Conservation (phyloP, 2,329 filamentous ascomycete genomes). For the Uncinocarpus reesii region DNA sequence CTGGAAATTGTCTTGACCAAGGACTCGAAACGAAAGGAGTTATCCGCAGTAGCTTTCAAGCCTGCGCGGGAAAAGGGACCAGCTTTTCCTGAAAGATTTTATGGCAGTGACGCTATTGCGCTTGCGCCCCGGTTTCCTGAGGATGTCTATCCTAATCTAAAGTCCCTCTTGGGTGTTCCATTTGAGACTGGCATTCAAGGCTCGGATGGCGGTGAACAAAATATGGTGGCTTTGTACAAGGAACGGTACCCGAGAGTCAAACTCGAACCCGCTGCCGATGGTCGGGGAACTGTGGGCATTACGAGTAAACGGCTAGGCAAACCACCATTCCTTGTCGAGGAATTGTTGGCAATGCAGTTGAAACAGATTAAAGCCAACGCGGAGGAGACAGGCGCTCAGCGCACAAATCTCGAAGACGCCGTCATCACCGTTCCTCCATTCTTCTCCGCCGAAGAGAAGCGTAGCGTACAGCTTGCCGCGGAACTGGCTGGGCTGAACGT, state of each 20-base stretch:
- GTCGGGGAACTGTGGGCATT: slow-evolving; percentile 65
- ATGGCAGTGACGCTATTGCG: slow-evolving; percentile 84
- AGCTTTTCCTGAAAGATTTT: slow-evolving; percentile 74
- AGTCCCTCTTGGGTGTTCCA: slow-evolving; percentile 71
- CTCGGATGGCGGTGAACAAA: slow-evolving; percentile 26
- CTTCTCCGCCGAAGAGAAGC: slow-evolving; percentile 82
- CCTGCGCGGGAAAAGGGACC: slow-evolving; percentile 58
- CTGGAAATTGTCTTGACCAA: slow-evolving; percentile 97
- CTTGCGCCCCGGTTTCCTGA: slow-evolving; percentile 77
- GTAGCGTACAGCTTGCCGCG: slow-evolving; percentile 72
- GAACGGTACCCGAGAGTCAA: slow-evolving; percentile 68
- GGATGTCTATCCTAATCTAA: slow-evolving; percentile 92
- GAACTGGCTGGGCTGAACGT: slow-evolving; percentile 81
- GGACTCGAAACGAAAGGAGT: slow-evolving; percentile 93
- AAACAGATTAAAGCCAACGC: slow-evolving; percentile 86
- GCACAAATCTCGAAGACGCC: slow-evolving; percentile 61
- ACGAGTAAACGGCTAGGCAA: slow-evolving; percentile 61
- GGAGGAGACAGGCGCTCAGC: slow-evolving; percentile 67
- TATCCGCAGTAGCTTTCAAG: slow-evolving; percentile 86
- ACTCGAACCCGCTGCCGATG: slow-evolving; percentile 44
- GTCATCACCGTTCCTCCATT: slow-evolving; percentile 86
- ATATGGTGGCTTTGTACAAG: slow-evolving; percentile 59
- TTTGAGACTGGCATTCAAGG: slow-evolving; percentile 40
- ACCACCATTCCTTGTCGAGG: slow-evolving; percentile 64
- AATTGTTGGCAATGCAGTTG: slow-evolving; percentile 90